phyloP scores from a whole-genome alignment of 768 basidiomycete species.

The Phanerochaete carnosa region DNA sequence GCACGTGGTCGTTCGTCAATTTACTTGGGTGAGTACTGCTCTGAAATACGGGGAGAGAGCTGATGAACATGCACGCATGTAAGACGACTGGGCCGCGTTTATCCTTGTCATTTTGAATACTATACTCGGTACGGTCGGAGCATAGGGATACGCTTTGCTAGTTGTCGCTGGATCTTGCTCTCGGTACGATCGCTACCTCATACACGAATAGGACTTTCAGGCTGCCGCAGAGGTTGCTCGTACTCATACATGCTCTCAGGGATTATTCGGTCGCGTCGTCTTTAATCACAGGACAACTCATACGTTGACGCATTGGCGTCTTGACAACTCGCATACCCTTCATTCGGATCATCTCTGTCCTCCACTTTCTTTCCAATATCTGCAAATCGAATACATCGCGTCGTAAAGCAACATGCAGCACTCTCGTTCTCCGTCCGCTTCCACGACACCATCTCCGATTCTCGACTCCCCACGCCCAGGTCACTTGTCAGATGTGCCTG shows the following conservation, averaged over 20 bases:
- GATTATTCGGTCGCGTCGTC: neutral
- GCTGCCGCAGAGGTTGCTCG: neutral
- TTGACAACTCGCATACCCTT: neutral
- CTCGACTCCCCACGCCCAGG: constrained; percentile 20
- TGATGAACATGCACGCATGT: neutral
- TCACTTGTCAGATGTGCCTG: constrained; percentile 30
- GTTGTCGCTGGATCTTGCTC: neutral
- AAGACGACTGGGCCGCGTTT: neutral
- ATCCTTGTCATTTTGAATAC: neutral
- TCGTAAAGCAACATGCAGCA: neutral
- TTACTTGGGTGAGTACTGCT: neutral
- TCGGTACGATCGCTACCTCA: neutral
- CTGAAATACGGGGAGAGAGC: neutral
- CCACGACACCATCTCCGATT: neutral
- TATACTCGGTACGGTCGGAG: neutral
- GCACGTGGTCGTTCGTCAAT: neutral
- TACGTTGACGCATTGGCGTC: neutral
- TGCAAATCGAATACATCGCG: neutral
- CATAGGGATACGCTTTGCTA: neutral
- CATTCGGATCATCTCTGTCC: neutral
- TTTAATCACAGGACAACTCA: neutral
- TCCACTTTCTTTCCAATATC: neutral
- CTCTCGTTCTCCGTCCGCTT: neutral
- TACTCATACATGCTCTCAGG: neutral
- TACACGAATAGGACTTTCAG: too few species aligned